Conservation (phyloP, 441 rosid genomes). For the Syzygium syzygioides region DNA sequence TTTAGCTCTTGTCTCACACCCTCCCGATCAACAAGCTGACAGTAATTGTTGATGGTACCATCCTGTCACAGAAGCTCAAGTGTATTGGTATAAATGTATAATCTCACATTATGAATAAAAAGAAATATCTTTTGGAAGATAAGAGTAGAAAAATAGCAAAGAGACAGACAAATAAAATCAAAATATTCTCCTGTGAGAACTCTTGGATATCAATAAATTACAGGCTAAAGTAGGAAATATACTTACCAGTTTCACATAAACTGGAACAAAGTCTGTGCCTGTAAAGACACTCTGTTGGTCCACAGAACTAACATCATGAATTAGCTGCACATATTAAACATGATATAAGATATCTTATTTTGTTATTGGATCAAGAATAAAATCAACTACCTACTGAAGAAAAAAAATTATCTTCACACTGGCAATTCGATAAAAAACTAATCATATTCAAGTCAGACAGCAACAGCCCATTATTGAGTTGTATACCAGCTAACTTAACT, state of each 20-base stretch:
- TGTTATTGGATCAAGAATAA: background rate
- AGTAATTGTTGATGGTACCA: conserved; percentile 45
- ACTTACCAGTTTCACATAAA: conserved; percentile 62
- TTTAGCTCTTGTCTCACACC: conserved; percentile 52
- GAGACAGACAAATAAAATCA: background rate
- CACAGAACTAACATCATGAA: conserved; percentile 64
- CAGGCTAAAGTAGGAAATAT: conserved; percentile 7
- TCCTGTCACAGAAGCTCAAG: conserved; percentile 30
- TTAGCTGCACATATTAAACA: conserved; percentile 49
- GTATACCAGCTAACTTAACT: background rate
- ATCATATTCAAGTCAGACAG: background rate
- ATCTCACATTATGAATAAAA: background rate
- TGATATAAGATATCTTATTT: background rate
- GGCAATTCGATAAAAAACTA: background rate
- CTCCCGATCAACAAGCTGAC: conserved; percentile 57
- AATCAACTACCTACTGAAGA: background rate
- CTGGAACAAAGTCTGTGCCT: conserved; percentile 49
- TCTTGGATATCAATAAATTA: background rate
- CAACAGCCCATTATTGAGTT: background rate
- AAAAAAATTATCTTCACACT: background rate
- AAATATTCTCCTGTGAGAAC: background rate
- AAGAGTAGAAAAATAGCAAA: background rate
- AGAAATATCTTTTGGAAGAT: background rate
- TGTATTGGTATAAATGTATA: background rate
- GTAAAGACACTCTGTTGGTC: conserved; percentile 46